Percentiles rank a stretch among this genome's conserved stretches.
phyloP scores from a whole-genome alignment of 768 basidiomycete species.

The Leccinum olivaceopallidum region DNA sequence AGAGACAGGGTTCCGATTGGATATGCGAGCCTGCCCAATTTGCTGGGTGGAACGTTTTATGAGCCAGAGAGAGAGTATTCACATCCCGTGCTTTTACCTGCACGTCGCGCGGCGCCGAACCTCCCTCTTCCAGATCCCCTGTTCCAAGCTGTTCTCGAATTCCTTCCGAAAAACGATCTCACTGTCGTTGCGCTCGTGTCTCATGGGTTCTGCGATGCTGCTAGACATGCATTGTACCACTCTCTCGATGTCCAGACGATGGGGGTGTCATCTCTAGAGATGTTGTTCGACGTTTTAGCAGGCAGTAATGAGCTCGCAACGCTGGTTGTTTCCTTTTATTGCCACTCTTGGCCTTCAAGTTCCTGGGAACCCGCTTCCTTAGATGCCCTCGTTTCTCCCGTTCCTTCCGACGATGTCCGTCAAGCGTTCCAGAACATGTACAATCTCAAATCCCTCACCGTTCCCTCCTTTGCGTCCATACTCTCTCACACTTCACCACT shows the following conservation, averaged over 20 bases:
- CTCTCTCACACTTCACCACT: conserved; percentile 21
- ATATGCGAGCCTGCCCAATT: conserved; percentile 24
- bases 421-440: conserved; percentile 31
- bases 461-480: conserved; percentile 27
- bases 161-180: conserved; percentile 21
- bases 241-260: conserved; percentile 21
- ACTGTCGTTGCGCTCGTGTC: conserved; percentile 26
- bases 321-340: conserved; percentile 25
- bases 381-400: conserved; percentile 8
- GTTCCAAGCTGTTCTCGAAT: conserved; percentile 22
- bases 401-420: conserved; percentile 21
- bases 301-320: conserved; percentile 22
- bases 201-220: conserved; percentile 18
- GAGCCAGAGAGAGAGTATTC: conserved; percentile 1
- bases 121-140: conserved; percentile 21
- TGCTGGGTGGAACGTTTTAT: conserved; percentile 15
- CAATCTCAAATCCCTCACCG: conserved; percentile 28
- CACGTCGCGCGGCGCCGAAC: background rate
- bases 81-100: background rate
- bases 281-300: conserved; percentile 24
- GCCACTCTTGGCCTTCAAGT: conserved; percentile 22
- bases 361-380: conserved; percentile 8
- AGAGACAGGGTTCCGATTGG: background rate
- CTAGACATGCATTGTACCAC: conserved; percentile 26
- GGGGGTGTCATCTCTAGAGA: conserved; percentile 13